A percentile compares a stretch with the other conserved stretches of the same genome.
These are phyloP conservation scores for Dictyostelium discoideum DNA, from an alignment of 78 protist species.

Conservation along the genomic window DNA sequence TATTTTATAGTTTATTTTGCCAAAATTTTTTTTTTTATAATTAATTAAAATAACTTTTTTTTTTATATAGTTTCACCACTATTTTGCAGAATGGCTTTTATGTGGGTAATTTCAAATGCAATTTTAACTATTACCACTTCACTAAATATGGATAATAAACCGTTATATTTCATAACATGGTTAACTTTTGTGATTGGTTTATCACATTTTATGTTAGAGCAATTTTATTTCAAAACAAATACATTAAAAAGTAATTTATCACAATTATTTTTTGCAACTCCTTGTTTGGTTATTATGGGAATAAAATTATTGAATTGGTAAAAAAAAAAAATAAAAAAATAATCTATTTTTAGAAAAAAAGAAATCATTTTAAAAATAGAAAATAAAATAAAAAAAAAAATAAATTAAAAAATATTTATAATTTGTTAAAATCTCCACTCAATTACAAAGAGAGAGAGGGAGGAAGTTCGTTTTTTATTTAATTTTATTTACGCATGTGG, in stretches of 20 bases:
- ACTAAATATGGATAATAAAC: neutral
- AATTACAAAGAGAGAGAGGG: neutral
- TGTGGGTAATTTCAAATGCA: neutral
- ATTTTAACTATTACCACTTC: neutral
- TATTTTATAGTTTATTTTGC: too few relatives aligned
- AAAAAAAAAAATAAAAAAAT: neutral
- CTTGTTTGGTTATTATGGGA: neutral
- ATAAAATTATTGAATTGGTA: neutral
- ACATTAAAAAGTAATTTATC: neutral
- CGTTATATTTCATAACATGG: neutral
- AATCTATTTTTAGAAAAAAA: neutral
- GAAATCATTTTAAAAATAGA: too few relatives aligned
- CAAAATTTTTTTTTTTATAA: too few relatives aligned
- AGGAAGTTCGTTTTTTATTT: neutral
- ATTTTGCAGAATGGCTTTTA: neutral
- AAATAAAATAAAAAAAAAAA: too few relatives aligned
- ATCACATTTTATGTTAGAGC: neutral
- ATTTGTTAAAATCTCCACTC: neutral
- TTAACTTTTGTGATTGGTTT: neutral
- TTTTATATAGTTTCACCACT: neutral
- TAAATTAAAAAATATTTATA: too few relatives aligned
- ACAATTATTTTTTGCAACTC: neutral
- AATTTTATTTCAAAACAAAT: neutral
- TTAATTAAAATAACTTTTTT: neutral
- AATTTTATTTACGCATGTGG: too few relatives aligned